Percentiles rank a stretch among this genome's conserved stretches.
phyloP scores from a whole-genome alignment of 2,329 filamentous ascomycete genomes.

The Trichoderma aggressivum region DNA sequence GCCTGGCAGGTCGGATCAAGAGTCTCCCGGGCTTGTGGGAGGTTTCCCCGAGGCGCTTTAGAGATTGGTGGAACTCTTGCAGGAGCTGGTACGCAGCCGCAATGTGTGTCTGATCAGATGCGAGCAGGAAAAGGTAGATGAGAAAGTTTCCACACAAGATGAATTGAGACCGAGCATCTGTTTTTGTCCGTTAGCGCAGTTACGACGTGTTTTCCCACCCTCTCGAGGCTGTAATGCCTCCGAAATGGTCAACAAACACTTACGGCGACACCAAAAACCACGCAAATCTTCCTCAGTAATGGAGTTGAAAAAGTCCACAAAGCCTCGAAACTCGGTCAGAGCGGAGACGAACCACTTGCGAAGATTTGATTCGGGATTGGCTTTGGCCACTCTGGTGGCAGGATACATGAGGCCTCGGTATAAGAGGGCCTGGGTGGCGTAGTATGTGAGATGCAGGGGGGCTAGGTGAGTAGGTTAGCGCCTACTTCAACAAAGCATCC shows the following conservation, averaged over 20 bases:
- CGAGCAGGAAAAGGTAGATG: constrained; percentile 46
- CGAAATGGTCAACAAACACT: constrained; percentile 22
- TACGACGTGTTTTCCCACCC: not conserved
- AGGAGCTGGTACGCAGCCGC: constrained; percentile 36
- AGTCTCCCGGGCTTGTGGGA: constrained; percentile 32
- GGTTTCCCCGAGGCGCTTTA: constrained; percentile 34
- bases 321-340: constrained; percentile 36
- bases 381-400: constrained; percentile 40
- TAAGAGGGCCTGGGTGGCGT: constrained; percentile 40
- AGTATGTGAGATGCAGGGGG: constrained; percentile 42
- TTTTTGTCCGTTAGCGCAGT: not conserved
- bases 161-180: constrained; percentile 41
- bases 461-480: constrained; percentile 20
- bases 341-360: constrained; percentile 35
- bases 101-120: constrained; percentile 35
- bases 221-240: too few species aligned
- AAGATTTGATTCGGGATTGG: constrained; percentile 34
- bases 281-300: constrained; percentile 36
- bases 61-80: constrained; percentile 35
- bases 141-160: constrained; percentile 48
- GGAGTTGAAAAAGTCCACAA: constrained; percentile 37
- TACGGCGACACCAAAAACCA: constrained; percentile 45
- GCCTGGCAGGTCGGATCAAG: constrained; percentile 35
- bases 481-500: too few species aligned
- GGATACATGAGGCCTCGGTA: constrained; percentile 46